Evolutionary conservation across 1,284 basidiomycete genomes (phyloP).

Genomic region (Ganoderma lucidum): DNA sequence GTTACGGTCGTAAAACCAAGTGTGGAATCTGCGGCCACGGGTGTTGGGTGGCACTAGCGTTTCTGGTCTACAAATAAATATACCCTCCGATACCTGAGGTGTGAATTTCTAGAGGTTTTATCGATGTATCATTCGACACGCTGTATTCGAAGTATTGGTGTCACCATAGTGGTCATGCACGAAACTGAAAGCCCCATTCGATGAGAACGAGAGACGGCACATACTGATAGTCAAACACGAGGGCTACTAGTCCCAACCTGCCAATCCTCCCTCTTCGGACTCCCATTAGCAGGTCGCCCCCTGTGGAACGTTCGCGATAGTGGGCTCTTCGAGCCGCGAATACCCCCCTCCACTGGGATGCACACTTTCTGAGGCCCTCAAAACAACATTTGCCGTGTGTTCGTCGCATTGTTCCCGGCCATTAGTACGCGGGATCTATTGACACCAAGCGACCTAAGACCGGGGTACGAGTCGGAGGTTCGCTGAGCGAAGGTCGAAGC

Average conservation of each 20-base stretch:
- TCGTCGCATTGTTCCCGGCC: background rate
- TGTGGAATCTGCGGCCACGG: background rate
- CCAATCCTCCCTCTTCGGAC: no score
- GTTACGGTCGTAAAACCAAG: background rate
- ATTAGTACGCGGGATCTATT: background rate
- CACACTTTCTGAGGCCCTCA: background rate
- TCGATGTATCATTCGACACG: background rate
- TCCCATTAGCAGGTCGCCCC: no score
- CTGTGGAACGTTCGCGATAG: background rate
- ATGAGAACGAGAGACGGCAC: no score
- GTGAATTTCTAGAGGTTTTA: no score
- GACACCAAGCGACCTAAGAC: background rate
- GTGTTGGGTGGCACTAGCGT: no score
- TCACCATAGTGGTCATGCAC: no score
- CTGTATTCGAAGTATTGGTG: background rate
- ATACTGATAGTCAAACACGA: no score
- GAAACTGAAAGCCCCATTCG: no score
- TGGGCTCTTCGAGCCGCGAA: background rate
- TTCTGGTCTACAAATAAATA: no score
- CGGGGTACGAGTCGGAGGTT: background rate
- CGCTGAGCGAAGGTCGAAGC: background rate
- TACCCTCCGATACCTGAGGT: no score
- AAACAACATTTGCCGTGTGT: background rate
- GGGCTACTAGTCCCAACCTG: no score
- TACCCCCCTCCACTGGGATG: background rate